These are phyloP conservation scores for Globisporangium solare DNA, from an alignment of 352 stramenopile species.

Conservation along the genomic window DNA sequence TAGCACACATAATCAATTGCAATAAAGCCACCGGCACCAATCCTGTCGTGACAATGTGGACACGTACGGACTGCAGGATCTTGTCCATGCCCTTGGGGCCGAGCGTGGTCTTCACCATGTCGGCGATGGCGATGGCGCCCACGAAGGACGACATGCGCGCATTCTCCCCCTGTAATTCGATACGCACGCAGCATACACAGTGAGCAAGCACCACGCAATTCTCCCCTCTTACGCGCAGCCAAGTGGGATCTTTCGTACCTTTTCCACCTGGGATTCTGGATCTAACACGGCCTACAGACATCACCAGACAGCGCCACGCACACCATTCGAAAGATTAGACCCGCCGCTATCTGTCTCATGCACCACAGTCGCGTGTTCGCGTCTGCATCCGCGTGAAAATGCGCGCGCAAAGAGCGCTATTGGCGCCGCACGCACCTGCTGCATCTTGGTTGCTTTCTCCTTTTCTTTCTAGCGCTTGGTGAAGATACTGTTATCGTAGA, in stretches of 20 bases:
- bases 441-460: constrained; percentile 6
- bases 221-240: background rate
- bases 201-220: too few relatives aligned
- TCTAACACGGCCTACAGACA: constrained; percentile 57
- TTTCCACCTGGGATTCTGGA: constrained; percentile 80
- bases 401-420: too few relatives aligned
- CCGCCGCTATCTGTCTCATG: too few relatives aligned
- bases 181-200: background rate
- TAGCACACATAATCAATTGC: background rate
- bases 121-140: constrained; percentile 98
- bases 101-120: constrained; percentile 99
- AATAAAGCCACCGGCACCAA: too few relatives aligned
- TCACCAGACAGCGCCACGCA: background rate
- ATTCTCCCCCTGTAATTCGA: constrained; percentile 91
- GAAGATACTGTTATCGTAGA: background rate
- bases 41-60: background rate
- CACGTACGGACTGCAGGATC: constrained; percentile 94
- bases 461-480: background rate
- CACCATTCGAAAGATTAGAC: too few relatives aligned
- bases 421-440: constrained; percentile 12
- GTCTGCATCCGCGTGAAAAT: too few relatives aligned
- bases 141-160: constrained; percentile 98
- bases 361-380: too few relatives aligned
- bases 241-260: constrained; percentile 25
- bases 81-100: constrained; percentile 99